Evolutionary conservation across 257 asterid species (phyloP), one percentile per base, ranked within the genome.

Genomic region (Primulina tabacum): DNA sequence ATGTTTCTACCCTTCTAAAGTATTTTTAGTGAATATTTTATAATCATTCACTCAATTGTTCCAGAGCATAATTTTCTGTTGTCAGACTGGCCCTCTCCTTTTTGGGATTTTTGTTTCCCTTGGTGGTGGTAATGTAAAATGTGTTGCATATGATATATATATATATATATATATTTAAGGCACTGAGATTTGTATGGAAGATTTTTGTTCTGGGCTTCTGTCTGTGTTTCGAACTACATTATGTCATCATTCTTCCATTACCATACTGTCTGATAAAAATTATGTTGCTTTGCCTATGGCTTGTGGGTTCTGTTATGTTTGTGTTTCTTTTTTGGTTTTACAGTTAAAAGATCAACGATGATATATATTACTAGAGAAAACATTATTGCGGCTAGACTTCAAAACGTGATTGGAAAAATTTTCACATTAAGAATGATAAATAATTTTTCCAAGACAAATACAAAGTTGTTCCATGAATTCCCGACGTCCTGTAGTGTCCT

Each of bases 81-180:
- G 78, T 73, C 65, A 71, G 72, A 73, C 12, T 77, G 59, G 52
- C 62, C 71, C 12, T 73, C 30, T 37, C 60, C 67, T 64, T 73
- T 64, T 69, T 47, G 65, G 30, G 68, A 5, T 16, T 37, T 77
- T 14, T 38, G 14, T 7, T 34, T 34, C 38, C 38, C 5, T 34
- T 34, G 38, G 38, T 34, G 10, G 55, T 43, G 7, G 55, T 43
- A 14, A 43, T 43, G n/a, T 43, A 43, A 11, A 43, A 14, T 1
- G 5, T 38, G 8, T 38, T 38, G 1, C 3, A 40, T 40, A 40
- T 40, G 0, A 0, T 2, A 12, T 43, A 43, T 43, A 12, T 43
- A 43, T 12, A 12, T 43, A 43, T 12, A 0, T 2, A 12, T 43
- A 43, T 43, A 12, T 43, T 14, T 12, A 14, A 24, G 59, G 52